Percentiles rank a stretch among this genome's conserved stretches.
Evolutionary conservation across 768 basidiomycete species (phyloP).

Genomic region (Boletus rufocinnamomeus): DNA sequence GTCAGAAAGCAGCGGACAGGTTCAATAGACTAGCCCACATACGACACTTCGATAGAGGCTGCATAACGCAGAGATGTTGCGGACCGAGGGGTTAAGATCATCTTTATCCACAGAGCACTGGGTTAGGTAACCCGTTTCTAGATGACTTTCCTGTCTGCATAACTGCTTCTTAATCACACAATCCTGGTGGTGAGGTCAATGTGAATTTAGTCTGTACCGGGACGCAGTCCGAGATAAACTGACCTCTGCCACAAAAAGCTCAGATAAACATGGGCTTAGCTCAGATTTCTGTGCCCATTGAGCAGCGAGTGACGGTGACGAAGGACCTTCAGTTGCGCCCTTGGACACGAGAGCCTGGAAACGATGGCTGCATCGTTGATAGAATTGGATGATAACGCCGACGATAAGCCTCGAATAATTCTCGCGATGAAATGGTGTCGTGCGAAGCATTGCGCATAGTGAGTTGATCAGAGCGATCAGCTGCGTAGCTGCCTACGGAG

Average conservation of each 20-base stretch:
- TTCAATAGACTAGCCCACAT: slow-evolving; percentile 33
- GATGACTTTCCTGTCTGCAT: slow-evolving; percentile 73
- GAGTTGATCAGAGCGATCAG: slow-evolving; percentile 90
- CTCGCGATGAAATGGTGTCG: slow-evolving; percentile 93
- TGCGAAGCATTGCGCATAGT: slow-evolving; percentile 85
- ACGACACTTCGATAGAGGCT: slow-evolving; percentile 87
- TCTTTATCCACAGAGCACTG: slow-evolving; percentile 53
- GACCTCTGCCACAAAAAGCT: slow-evolving; percentile 58
- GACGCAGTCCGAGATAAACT: slow-evolving; percentile 25
- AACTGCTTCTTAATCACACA: slow-evolving; percentile 51
- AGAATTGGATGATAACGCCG: slow-evolving; percentile 93
- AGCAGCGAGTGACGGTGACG: slow-evolving; percentile 56
- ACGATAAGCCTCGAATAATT: slow-evolving; percentile 93
- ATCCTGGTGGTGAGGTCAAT: slow-evolving; percentile 36
- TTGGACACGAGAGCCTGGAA: slow-evolving; percentile 73
- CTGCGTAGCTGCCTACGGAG: slow-evolving; percentile 72
- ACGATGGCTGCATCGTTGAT: slow-evolving; percentile 88
- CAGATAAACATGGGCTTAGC: slow-evolving; percentile 69
- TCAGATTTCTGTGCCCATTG: slow-evolving; percentile 88
- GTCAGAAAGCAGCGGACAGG: slow-evolving; percentile 11
- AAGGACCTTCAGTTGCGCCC: slow-evolving; percentile 41
- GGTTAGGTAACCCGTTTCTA: slow-evolving; percentile 70
- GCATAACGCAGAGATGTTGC: slow-evolving; percentile 74
- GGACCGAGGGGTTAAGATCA: slow-evolving; percentile 69
- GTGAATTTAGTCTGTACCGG: slow-evolving; percentile 3